Base-by-base conservation (phyloP, 257 asterid genomes). In the Rhazya stricta region DNA sequence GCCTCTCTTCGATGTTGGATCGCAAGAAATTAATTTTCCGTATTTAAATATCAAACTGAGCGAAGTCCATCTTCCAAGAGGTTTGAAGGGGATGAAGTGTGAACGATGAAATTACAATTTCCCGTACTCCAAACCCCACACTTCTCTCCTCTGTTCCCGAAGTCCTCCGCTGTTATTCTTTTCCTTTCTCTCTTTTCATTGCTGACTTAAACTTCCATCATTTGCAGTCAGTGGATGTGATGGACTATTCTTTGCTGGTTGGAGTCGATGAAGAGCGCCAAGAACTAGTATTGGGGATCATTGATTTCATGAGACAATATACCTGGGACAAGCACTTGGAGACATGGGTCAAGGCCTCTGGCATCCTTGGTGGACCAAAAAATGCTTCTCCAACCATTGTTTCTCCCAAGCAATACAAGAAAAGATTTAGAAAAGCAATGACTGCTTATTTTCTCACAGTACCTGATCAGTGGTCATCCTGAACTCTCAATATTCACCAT, bases 291-390 rank as follows among this genome's bases (percentile, higher is more conserved):
- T 66, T 95, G 77, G 98, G 98, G 79, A 95, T 95, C 76, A 95
- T 95, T 0, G 98, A 95, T 74, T 95, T 82, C 91, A 93, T 95
- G 94, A 92, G 99, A 72, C 98, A 92, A 37, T 95, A 92, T 65
- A 95, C 99, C 16, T 95, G 98, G 99, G 99, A 95, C 89, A 95
- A 95, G 88, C 99, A 91, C 53, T 74, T 92, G 87, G 99, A 95
- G 92, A 91, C 96, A 37, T 92, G 98, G 97, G 97, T 91, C 23
- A 91, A 92, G 80, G 91, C 97, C 0, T 85, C 97, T 13, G 99
- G 99, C 16, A 91, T 92, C 46, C 91, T 92, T 13, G 99, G 99
- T 56, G 97, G 98, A 16, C 97, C 93, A 3, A 95, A 80, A 78
- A 91, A 91, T 72, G 93, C 90, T 69, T 85, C 99, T n/a, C 99